Conservation (phyloP, 2,329 filamentous ascomycete species). For the Cyphellophora europaea region DNA sequence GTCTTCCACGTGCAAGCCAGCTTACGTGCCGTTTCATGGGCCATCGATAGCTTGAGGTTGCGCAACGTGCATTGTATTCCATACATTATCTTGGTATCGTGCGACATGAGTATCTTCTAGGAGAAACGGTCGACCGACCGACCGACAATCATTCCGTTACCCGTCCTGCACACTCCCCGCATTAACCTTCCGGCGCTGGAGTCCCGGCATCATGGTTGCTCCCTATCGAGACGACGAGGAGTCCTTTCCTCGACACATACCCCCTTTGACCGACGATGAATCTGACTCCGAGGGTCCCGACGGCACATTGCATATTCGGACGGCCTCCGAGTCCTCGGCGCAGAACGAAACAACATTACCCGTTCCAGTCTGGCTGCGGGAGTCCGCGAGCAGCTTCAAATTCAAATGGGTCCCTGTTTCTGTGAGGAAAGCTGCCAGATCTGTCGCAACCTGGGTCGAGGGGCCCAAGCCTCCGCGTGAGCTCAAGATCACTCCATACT, state of each 20-base stretch:
- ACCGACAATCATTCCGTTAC: no score
- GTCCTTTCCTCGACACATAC: constrained; percentile 14
- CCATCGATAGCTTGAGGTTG: no score
- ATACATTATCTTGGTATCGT: no score
- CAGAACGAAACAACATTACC: constrained; percentile 10
- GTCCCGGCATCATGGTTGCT: neutral
- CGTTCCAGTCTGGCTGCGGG: constrained; percentile 38
- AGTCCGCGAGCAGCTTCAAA: constrained; percentile 37
- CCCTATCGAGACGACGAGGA: constrained; percentile 18
- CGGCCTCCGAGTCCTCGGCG: constrained; percentile 15
- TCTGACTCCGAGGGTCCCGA: constrained; percentile 24
- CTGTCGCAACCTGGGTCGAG: constrained; percentile 35
- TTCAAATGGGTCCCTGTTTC: constrained; percentile 40
- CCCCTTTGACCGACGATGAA: constrained; percentile 26
- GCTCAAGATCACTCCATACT: constrained; percentile 36
- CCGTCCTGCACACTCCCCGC: no score
- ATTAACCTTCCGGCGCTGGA: no score
- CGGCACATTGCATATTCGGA: constrained; percentile 21
- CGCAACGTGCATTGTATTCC: no score
- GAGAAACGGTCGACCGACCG: no score
- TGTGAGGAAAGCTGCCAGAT: constrained; percentile 33
- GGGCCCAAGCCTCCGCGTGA: constrained; percentile 37
- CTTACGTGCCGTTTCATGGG: no score
- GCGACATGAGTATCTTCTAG: no score
- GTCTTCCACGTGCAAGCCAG: no score